Base-by-base conservation (phyloP, 2,329 filamentous ascomycete genomes). In the Scedosporium minutisporum region DNA sequence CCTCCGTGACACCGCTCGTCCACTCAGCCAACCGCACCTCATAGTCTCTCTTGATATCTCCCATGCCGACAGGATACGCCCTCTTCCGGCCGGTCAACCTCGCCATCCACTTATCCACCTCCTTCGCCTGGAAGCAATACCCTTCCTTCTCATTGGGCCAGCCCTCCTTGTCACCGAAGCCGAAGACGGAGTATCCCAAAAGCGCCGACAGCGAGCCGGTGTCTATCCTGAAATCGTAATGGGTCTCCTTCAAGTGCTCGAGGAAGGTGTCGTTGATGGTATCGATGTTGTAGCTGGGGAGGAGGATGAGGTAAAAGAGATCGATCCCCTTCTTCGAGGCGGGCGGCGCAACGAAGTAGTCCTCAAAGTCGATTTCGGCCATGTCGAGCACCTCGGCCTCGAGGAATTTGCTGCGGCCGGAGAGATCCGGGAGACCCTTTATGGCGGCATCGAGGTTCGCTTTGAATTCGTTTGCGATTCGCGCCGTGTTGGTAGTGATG, bases 41-140 rank as follows among this genome's bases (percentile, higher is more conserved):
- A 21, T 86, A 84, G 71, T 95, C 89, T n/a, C 76, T 81, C 74
- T 92, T 96, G 63, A 89, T 84, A 74, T 97, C 92, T 2, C 89
- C 91, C 81, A 93, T 87, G 4, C 95, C 95, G 6, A 97, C 78
- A 0, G 93, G 93, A 69, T 89, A 97, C 0, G 91, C 93, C 71
- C 93, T 82, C 76, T 93, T 96, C 65, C 88, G 84, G 1, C 85
- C 88, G 0, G 93, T 96, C 69, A 99, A 76, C 71, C 92, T 96
- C n/a, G 93, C 92, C 89, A 99, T 90, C 93, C 95, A 97, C 72
- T 87, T 92, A 72, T 99, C 93, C 3, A 96, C 80, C 67, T 96
- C 88, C 70, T 88, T 90, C 1, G 93, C 93, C 72, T 97, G 93
- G 65, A 91, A 92, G 72, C 93, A 97, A 75, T 93, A 99, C 0